Percentiles rank a stretch among this genome's conserved stretches.
phyloP scores from a whole-genome alignment of 2,329 filamentous ascomycete species.

The Parastagonospora avenae region DNA sequence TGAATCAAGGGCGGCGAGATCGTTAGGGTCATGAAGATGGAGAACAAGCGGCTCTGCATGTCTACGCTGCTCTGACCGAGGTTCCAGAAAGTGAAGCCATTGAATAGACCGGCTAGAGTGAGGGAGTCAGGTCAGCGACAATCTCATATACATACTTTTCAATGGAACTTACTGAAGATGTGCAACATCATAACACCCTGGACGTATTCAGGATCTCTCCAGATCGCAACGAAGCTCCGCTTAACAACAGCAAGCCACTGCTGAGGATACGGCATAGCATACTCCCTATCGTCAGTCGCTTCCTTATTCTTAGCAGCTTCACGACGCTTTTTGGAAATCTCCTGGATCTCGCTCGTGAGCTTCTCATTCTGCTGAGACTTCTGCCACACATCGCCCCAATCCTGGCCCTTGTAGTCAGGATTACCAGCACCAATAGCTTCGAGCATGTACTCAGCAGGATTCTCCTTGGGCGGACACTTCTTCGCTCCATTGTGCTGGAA shows the following conservation, averaged over 20 bases:
- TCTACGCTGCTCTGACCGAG: conserved; percentile 49
- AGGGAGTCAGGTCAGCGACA: too few species aligned
- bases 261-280: conserved; percentile 50
- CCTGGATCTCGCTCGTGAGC: conserved; percentile 49
- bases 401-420: conserved; percentile 50
- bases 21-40: conserved; percentile 76
- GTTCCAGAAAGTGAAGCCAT: conserved; percentile 57
- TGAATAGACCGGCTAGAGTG: conserved; percentile 49
- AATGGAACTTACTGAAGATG: conserved; percentile 43
- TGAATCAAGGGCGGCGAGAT: conserved; percentile 77
- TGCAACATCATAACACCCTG: conserved; percentile 56
- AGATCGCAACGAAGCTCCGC: conserved; percentile 64
- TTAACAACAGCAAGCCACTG: conserved; percentile 51
- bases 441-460: conserved; percentile 60
- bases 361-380: conserved; percentile 47
- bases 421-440: conserved; percentile 53
- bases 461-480: conserved; percentile 57
- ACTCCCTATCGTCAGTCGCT: conserved; percentile 50
- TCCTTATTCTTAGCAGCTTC: conserved; percentile 40
- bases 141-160: too few species aligned
- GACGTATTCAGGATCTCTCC: conserved; percentile 70
- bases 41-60: conserved; percentile 69
- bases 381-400: conserved; percentile 55
- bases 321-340: conserved; percentile 43
- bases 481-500: conserved; percentile 59